Evolutionary conservation across 441 rosid species (phyloP).

Genomic region (Geranium incanum): DNA sequence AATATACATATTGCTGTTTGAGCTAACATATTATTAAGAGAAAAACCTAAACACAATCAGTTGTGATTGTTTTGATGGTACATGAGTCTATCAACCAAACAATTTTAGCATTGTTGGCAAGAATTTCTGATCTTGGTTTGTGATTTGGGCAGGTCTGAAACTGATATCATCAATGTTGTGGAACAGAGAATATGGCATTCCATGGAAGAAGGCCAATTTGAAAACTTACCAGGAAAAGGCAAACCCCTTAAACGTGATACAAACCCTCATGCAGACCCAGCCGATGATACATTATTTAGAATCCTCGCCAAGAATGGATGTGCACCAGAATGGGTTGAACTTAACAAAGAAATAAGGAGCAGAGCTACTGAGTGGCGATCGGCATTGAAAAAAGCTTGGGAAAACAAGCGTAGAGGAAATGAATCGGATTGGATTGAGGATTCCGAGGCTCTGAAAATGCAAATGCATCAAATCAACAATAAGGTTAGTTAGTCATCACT

Average conservation of each 20-base stretch:
- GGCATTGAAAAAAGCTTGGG: conserved; percentile 60
- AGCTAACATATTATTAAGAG: background rate
- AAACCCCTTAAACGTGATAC: conserved; percentile 60
- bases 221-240: conserved; percentile 86
- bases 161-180: conserved; percentile 68
- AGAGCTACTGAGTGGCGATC: conserved; percentile 51
- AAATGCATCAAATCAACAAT: conserved; percentile 52
- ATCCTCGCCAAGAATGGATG: conserved; percentile 69
- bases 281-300: conserved; percentile 69
- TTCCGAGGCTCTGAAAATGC: conserved; percentile 37
- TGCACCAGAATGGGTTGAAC: conserved; percentile 92
- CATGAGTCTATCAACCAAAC: background rate
- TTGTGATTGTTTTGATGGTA: background rate
- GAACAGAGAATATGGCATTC: conserved; percentile 95
- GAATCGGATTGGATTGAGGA: conserved; percentile 42
- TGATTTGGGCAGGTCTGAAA: conserved; percentile 55
- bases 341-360: conserved; percentile 64
- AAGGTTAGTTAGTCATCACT: conserved; percentile 34
- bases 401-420: conserved; percentile 35
- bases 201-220: conserved; percentile 87
- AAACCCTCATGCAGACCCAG: conserved; percentile 79
- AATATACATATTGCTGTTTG: background rate
- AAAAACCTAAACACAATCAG: background rate
- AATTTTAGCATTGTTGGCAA: background rate
- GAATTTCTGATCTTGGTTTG: conserved; percentile 5